phyloP scores from a whole-genome alignment of 2,329 filamentous ascomycete species.

The Fusarium vanettenii region DNA sequence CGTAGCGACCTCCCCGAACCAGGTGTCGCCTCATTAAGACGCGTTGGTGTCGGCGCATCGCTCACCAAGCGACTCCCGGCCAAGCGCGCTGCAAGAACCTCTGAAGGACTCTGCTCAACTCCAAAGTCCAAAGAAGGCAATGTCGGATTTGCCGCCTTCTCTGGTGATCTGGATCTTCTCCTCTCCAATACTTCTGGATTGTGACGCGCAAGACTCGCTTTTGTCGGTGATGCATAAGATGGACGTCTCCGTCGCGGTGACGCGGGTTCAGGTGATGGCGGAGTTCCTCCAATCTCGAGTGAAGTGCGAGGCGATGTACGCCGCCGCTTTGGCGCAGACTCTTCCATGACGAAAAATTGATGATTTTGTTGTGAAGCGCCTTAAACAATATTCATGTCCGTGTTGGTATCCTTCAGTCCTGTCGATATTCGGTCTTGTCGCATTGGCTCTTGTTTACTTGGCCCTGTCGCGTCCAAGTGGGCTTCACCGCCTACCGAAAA shows the following conservation, averaged over 20 bases:
- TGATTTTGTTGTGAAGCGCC: not conserved
- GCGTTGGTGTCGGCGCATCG: slow-evolving; percentile 35
- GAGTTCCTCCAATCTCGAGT: slow-evolving; percentile 35
- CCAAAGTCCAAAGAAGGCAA: slow-evolving; percentile 32
- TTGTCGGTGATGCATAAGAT: slow-evolving; percentile 76
- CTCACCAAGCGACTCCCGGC: slow-evolving; percentile 40
- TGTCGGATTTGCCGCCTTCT: slow-evolving; percentile 39
- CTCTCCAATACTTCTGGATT: slow-evolving; percentile 68
- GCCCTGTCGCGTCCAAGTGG: slow-evolving; percentile 41
- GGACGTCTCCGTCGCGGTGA: slow-evolving; percentile 53
- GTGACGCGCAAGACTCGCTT: slow-evolving; percentile 70
- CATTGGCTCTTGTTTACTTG: slow-evolving; percentile 44
- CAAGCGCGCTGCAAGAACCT: slow-evolving; percentile 47
- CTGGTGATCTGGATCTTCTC: slow-evolving; percentile 52
- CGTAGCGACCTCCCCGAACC: slow-evolving; percentile 28
- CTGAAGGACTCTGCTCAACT: slow-evolving; percentile 41
- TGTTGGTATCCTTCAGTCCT: not conserved
- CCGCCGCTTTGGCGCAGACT: slow-evolving; percentile 72
- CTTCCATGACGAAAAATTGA: slow-evolving; percentile 53
- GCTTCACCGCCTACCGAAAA: slow-evolving; percentile 41
- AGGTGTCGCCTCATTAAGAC: slow-evolving; percentile 15
- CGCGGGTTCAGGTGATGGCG: slow-evolving; percentile 42
- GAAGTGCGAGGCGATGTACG: slow-evolving; percentile 67
- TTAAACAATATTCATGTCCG: slow-evolving; percentile 22
- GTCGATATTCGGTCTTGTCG: slow-evolving; percentile 30